Evolutionary conservation across 805 yeast species (phyloP).

Genomic region (Saturnispora serradocipensis): DNA sequence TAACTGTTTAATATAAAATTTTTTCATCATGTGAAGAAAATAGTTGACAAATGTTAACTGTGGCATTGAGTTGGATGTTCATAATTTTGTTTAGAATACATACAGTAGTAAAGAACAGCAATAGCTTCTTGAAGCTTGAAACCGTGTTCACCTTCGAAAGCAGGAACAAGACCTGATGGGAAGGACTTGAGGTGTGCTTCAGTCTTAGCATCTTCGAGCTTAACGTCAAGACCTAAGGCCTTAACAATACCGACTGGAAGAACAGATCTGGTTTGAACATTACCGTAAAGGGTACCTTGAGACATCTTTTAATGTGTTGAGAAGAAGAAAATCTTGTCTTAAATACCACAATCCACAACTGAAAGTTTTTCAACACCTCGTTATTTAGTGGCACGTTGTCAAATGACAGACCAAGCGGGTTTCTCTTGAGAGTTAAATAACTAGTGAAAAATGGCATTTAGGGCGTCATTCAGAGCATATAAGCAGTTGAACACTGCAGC

Average conservation of each 20-base stretch:
- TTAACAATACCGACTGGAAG: slow-evolving; percentile 39
- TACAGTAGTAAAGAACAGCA: slow-evolving; percentile 50
- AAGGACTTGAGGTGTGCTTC: slow-evolving; percentile 39
- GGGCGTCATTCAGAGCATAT: neutral
- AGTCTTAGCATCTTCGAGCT: slow-evolving; percentile 16
- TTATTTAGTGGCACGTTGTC: neutral
- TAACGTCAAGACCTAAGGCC: slow-evolving; percentile 50
- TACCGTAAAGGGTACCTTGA: slow-evolving; percentile 28
- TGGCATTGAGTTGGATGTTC: slow-evolving; percentile 42
- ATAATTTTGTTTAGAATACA: slow-evolving; percentile 12
- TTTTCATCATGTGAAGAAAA: slow-evolving; percentile 44
- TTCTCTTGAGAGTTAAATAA: neutral
- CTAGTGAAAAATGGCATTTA: neutral
- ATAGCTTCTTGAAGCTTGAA: slow-evolving; percentile 61
- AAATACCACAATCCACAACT: neutral
- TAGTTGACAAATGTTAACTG: slow-evolving; percentile 25
- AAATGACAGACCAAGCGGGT: slow-evolving; percentile 1
- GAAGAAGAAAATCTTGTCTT: neutral
- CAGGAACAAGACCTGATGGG: slow-evolving; percentile 61
- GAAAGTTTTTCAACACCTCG: slow-evolving; percentile 2
- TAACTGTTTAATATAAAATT: slow-evolving; percentile 52
- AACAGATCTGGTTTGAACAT: slow-evolving; percentile 24
- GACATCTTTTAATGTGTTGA: slow-evolving; percentile 21
- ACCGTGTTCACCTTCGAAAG: slow-evolving; percentile 63
- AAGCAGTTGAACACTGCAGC: neutral